Evolutionary conservation across 2,329 filamentous ascomycete genomes (phyloP).

Genomic region (Rutstroemia sp.): DNA sequence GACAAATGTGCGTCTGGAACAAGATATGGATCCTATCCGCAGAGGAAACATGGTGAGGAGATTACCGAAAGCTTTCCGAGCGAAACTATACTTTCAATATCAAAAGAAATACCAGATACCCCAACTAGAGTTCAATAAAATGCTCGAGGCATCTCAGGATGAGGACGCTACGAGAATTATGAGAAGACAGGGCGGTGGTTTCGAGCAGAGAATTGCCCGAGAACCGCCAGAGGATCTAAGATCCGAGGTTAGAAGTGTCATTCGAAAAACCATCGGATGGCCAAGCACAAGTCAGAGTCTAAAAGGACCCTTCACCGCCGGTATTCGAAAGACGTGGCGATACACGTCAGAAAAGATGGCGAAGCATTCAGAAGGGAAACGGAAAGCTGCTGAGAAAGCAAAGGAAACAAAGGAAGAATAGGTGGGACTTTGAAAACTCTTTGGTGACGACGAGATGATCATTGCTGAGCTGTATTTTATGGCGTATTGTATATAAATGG

Average conservation of each 20-base stretch:
- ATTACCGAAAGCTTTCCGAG: constrained; percentile 77
- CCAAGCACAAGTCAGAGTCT: constrained; percentile 81
- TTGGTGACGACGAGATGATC: neutral
- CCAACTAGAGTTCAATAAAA: constrained; percentile 71
- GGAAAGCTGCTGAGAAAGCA: constrained; percentile 17
- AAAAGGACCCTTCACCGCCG: constrained; percentile 78
- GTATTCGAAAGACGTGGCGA: constrained; percentile 58
- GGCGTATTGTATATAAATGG: constrained; percentile 4
- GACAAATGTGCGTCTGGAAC: constrained; percentile 61
- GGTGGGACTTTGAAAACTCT: neutral
- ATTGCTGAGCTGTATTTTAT: constrained; percentile 3
- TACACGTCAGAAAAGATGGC: constrained; percentile 78
- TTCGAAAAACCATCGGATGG: constrained; percentile 86
- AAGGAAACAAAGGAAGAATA: constrained; percentile 1
- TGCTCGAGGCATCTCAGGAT: constrained; percentile 72
- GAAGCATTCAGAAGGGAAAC: constrained; percentile 44
- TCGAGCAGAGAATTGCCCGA: constrained; percentile 76
- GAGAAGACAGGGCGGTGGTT: constrained; percentile 70
- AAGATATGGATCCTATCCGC: constrained; percentile 89
- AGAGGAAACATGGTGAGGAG: constrained; percentile 95
- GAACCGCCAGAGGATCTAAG: constrained; percentile 61
- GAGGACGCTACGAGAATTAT: constrained; percentile 62
- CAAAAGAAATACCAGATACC: constrained; percentile 86
- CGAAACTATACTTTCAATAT: constrained; percentile 90
- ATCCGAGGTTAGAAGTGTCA: constrained; percentile 64